Evolutionary conservation across 306 rosid genomes (phyloP).

Genomic region (Begonia fuchsioides): DNA sequence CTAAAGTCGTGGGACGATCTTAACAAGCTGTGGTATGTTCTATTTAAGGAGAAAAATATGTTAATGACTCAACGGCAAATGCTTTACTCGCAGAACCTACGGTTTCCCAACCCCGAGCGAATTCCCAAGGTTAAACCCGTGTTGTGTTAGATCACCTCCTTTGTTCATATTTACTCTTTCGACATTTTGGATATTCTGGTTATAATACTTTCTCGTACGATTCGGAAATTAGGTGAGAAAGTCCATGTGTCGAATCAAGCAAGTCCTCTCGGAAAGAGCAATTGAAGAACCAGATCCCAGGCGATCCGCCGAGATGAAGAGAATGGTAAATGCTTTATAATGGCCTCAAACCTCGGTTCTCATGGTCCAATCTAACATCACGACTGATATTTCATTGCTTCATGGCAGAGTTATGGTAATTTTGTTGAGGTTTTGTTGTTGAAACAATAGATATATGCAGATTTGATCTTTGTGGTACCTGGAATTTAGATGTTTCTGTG

Average conservation of each 20-base stretch:
- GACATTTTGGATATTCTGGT: too few relatives aligned
- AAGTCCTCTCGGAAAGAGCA: constrained; percentile 85
- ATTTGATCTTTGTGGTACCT: too few relatives aligned
- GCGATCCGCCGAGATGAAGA: constrained; percentile 93
- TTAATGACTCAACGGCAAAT: constrained; percentile 93
- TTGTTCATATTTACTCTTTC: too few relatives aligned
- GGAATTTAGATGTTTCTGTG: too few relatives aligned
- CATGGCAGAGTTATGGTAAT: too few relatives aligned
- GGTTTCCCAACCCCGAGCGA: constrained; percentile 75
- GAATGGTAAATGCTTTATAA: constrained; percentile 74
- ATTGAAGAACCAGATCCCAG: constrained; percentile 85
- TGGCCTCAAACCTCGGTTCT: constrained; percentile 5
- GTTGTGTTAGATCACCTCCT: background rate
- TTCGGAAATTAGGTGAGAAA: constrained; percentile 51
- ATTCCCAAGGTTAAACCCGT: constrained; percentile 51
- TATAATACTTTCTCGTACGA: background rate
- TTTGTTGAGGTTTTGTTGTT: too few relatives aligned
- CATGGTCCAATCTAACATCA: too few relatives aligned
- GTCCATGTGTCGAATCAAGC: constrained; percentile 98
- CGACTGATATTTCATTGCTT: too few relatives aligned
- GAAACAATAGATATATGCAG: too few relatives aligned
- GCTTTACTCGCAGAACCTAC: constrained; percentile 82
- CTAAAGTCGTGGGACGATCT: constrained; percentile 97
- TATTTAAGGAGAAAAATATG: constrained; percentile 92
- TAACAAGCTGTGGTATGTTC: constrained; percentile 75